These are phyloP conservation scores for Beauveria sp. DNA, from an alignment of 2,329 filamentous ascomycete genomes.

Conservation along the genomic window DNA sequence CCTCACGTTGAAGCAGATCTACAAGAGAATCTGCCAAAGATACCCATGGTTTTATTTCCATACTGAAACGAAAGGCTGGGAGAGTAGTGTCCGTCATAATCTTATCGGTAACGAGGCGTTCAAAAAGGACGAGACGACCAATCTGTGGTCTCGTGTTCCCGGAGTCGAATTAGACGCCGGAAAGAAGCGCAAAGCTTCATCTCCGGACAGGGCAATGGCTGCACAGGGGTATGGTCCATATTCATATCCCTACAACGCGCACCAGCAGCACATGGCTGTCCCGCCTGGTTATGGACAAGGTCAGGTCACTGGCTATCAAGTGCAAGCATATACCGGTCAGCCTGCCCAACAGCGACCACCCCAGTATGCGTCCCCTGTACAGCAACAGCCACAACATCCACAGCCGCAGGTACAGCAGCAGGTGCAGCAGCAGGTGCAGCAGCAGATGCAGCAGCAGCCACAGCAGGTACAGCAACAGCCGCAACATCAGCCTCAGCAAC, in stretches of 20 bases:
- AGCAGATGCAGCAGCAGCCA: not conserved
- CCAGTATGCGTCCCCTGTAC: constrained; percentile 12
- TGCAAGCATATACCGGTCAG: constrained; percentile 22
- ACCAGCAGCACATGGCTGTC: constrained; percentile 26
- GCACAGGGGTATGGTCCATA: constrained; percentile 31
- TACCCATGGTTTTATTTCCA: constrained; percentile 55
- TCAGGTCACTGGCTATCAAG: constrained; percentile 25
- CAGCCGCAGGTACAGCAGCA: constrained; percentile 17
- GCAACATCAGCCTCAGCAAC: not conserved
- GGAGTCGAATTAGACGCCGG: constrained; percentile 53
- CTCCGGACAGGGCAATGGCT: constrained; percentile 40
- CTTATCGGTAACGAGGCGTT: constrained; percentile 56
- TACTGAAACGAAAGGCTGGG: constrained; percentile 57
- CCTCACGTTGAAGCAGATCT: constrained; percentile 53
- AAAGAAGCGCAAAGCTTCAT: constrained; percentile 50
- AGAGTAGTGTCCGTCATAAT: constrained; percentile 57
- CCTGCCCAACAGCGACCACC: constrained; percentile 13
- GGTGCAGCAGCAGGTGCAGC: constrained; percentile 1
- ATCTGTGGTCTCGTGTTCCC: constrained; percentile 49
- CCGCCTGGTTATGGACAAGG: constrained; percentile 26
- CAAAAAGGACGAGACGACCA: constrained; percentile 47
- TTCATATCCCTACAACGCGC: constrained; percentile 25
- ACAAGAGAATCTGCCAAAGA: constrained; percentile 50
- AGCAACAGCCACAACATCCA: constrained; percentile 17
- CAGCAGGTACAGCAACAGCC: constrained; percentile 15